Base-by-base conservation (phyloP, 345 rosid genomes). In the Rhizophora mangle region DNA sequence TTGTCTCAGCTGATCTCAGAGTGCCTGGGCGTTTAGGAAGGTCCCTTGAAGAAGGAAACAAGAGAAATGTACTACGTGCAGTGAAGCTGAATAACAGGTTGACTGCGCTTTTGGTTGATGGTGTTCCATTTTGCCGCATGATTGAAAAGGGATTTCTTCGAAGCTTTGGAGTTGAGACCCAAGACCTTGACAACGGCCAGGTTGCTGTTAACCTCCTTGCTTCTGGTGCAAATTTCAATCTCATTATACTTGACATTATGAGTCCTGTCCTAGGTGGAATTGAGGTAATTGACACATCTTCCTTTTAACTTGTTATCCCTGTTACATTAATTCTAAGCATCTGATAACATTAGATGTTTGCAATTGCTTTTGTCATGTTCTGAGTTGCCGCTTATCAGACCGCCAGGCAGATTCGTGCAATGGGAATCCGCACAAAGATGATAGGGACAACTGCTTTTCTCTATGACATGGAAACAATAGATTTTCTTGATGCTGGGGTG, bases 21-120 rank as follows among this genome's bases (percentile, higher is more conserved):
- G 18, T 0, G 5, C 49, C 18, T 11, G 13, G 49, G 49, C 49
- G 4, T 11, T 43, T 43, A 11, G 56, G 8, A 6, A 29, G 68
- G 13, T 19, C 22, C 27, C 16, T 57, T 46, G 68, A 47, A 26
- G 31, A 64, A 31, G 15, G 5, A n/a, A 6, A 10, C 46, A 1
- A 6, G 3, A 32, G 29, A 43, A 43, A 13, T 6, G 60, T 24
- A 32, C 31, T 54, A 11, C 63, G 32, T 26, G 36, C 5, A 29
- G 27, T 69, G 60, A 4, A 13, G 16, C 20, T 61, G 51, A 66
- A 64, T 63, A 65, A 70, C 60, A 39, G 26, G 67, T 5, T 76
- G 60, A 36, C 51, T 18, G 75, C 79, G 8, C 79, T 70, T 53
- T n/a, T 76, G n/a, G 63, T 70, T 36, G 76, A 73, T 60, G 55